These are phyloP conservation scores for Ogataea glucozyma DNA, from an alignment of 805 yeast species.

Conservation along the genomic window DNA sequence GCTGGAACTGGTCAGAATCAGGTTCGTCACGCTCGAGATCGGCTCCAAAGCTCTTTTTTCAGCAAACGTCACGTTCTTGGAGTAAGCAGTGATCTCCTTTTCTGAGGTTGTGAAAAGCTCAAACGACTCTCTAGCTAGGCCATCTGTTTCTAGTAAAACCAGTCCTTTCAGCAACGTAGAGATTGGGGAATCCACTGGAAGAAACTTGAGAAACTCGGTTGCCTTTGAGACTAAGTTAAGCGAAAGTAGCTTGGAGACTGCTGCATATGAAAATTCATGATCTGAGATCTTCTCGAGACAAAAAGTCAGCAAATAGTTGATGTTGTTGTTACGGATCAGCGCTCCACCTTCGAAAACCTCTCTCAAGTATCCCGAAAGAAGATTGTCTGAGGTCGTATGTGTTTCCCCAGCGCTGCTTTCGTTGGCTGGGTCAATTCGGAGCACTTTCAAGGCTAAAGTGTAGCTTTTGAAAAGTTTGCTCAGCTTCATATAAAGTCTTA, in stretches of 20 bases:
- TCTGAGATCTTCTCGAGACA: slow-evolving; percentile 18
- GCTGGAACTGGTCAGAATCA: slow-evolving; percentile 34
- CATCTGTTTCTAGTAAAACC: slow-evolving; percentile 28
- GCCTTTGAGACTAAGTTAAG: slow-evolving; percentile 12
- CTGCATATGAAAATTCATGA: slow-evolving; percentile 24
- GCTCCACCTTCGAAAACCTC: slow-evolving; percentile 27
- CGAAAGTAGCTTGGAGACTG: slow-evolving; percentile 26
- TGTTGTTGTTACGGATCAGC: slow-evolving; percentile 23
- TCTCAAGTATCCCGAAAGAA: slow-evolving; percentile 16
- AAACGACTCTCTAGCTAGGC: slow-evolving; percentile 28
- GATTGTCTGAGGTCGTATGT: slow-evolving; percentile 9
- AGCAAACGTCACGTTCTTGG: slow-evolving; percentile 16
- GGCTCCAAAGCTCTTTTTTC: slow-evolving; percentile 25
- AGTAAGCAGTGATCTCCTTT: slow-evolving; percentile 30
- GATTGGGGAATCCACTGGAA: slow-evolving; percentile 27
- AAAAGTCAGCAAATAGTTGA: slow-evolving; percentile 26
- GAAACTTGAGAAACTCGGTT: slow-evolving; percentile 18
- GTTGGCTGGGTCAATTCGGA: slow-evolving; percentile 9
- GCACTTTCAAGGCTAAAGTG: slow-evolving; percentile 7
- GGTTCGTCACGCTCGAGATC: slow-evolving; percentile 19
- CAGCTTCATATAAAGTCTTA: slow-evolving; percentile 24
- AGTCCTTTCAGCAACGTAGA: slow-evolving; percentile 31
- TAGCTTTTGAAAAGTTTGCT: slow-evolving; percentile 16
- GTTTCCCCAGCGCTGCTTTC: not conserved
- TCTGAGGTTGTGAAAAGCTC: slow-evolving; percentile 33